Evolutionary conservation across 31 red algal genomes (phyloP).

Genomic region (Pterothamnion heteromorphum): DNA sequence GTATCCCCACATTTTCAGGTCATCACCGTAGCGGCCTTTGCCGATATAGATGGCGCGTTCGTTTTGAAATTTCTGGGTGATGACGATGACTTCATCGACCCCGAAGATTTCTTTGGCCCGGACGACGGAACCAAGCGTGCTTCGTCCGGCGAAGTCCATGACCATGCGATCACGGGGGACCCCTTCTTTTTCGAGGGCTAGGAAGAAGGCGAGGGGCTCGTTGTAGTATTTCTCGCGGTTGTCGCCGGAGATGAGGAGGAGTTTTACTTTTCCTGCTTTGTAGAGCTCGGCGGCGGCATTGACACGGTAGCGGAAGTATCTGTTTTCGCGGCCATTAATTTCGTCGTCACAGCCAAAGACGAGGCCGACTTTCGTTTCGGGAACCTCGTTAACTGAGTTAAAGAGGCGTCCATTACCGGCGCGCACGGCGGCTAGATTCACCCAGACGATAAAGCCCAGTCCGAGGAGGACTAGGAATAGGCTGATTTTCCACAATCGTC

Average conservation of each 20-base stretch:
- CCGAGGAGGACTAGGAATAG: too few species aligned
- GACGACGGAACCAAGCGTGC: not conserved
- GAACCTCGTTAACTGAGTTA: not conserved
- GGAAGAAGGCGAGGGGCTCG: not conserved
- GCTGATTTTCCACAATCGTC: too few species aligned
- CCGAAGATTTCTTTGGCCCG: not conserved
- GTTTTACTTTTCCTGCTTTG: not conserved
- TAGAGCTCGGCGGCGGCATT: not conserved
- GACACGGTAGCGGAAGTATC: not conserved
- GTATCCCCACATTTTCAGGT: not conserved
- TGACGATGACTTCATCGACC: not conserved
- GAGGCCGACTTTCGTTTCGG: not conserved
- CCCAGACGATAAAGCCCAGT: too few species aligned
- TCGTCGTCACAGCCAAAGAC: not conserved
- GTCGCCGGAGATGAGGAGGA: not conserved
- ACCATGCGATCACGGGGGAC: not conserved
- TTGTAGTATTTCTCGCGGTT: not conserved
- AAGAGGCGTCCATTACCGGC: not conserved
- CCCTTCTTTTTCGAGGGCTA: not conserved
- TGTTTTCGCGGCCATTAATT: not conserved
- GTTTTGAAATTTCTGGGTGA: conserved; percentile 24
- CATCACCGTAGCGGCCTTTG: not conserved
- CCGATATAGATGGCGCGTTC: not conserved
- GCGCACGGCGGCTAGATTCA: not conserved
- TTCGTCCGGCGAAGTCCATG: not conserved